Base-by-base conservation (phyloP, 208 protist genomes). In the Leishmania arabica region DNA sequence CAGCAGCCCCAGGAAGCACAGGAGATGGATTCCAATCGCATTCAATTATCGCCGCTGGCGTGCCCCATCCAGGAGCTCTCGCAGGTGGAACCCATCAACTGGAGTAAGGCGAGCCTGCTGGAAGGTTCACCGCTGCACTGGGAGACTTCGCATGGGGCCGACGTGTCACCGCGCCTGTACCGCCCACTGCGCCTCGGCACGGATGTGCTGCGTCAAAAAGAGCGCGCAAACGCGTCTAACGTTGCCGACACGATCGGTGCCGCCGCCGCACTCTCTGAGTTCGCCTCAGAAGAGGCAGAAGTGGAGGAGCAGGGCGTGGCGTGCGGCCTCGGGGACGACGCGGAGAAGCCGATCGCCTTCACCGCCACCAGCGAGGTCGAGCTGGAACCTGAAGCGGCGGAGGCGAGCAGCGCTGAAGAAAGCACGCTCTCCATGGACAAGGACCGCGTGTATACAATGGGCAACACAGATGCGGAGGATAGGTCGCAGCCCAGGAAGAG, bases 311-410 rank as follows among this genome's bases (percentile, higher is more conserved):
- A 65, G 31, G 74, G 11, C 19, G 74, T 27, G 45, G 76, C 51
- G 9, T 37, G 53, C 24, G 70, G 15, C 21, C 62, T 40, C 21
- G 68, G 74, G 8, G 9, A 40, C 54, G 51, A 21, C 21, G 70
- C 70, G 34, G 75, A 73, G 21, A 74, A 80, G 60, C 75, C 77
- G 15, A 83, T 85, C 66, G 56, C 49, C n/a, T 82, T 86, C 66
- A 83, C 76, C n/a, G 83, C 84, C n/a, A 78, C 60, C 3, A 85
- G 81, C 54, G 82, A 88, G 53, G 51, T 78, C 11, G 80, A 77
- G 53, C 75, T 71, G 37, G 65, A 79, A 45, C 21, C 69, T 11
- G 70, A 37, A 34, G 19, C 56, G 53, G 40, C 31, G 75, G 71
- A 19, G 11, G 5, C 54, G 40, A 68, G 34, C 31, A 65, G 4